phyloP scores from a whole-genome alignment of 1,139 yeast genomes.

The Saccharomycopsis phalli region DNA sequence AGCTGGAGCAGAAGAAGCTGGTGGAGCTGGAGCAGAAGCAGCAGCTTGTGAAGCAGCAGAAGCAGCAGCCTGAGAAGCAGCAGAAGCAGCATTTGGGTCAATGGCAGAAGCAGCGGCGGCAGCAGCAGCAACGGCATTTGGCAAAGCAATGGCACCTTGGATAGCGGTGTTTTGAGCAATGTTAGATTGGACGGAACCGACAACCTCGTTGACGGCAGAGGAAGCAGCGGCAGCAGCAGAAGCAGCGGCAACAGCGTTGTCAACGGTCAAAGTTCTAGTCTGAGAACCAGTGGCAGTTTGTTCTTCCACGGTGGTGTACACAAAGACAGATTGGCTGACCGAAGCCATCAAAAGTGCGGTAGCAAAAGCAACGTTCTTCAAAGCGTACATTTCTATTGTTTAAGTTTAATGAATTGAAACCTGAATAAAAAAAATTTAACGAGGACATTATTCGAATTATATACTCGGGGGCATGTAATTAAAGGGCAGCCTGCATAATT shows the following conservation, averaged over 20 bases:
- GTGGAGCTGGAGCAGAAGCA: slow-evolving; percentile 5
- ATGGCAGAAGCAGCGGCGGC: not conserved
- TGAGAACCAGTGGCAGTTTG: slow-evolving; percentile 3
- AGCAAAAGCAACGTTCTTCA: slow-evolving; percentile 11
- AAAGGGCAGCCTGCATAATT: too few relatives aligned
- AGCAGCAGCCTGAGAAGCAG: slow-evolving; percentile 2
- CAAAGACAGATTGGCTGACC: slow-evolving; percentile 6
- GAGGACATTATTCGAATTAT: too few relatives aligned
- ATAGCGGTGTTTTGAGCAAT: not conserved
- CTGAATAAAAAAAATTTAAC: too few relatives aligned
- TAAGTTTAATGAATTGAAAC: too few relatives aligned
- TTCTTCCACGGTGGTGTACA: slow-evolving; percentile 6
- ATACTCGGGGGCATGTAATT: too few relatives aligned
- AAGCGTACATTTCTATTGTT: slow-evolving; percentile 12
- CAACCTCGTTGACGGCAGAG: not conserved
- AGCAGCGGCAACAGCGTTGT: slow-evolving; percentile 3
- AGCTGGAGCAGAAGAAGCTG: slow-evolving; percentile 3
- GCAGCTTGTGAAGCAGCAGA: not conserved
- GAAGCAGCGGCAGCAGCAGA: slow-evolving; percentile 3
- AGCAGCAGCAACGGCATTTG: not conserved
- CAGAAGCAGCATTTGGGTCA: not conserved
- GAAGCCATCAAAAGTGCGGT: slow-evolving; percentile 7
- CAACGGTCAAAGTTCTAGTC: not conserved
- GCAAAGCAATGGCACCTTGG: not conserved
- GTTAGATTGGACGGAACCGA: not conserved